Base-by-base conservation (phyloP, 805 yeast genomes). In the Starmerella roubikii region DNA sequence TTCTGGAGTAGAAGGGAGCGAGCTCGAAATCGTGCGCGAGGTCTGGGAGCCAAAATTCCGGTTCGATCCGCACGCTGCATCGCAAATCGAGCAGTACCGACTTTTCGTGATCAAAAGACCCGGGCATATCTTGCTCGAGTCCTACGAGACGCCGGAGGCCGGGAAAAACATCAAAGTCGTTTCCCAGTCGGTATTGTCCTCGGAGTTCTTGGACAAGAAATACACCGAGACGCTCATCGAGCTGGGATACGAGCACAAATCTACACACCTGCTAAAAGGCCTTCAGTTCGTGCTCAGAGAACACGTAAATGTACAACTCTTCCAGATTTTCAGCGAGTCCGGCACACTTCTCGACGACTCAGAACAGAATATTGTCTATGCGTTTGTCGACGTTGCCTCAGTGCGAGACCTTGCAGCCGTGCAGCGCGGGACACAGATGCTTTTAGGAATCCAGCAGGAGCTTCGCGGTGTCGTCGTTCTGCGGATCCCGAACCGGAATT, bases 391-490 rank as follows among this genome's bases (percentile, higher is more conserved):
- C 49, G 77, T 82, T 9, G 73, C 74, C 10, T 72, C 71, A 41
- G 63, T 80, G 16, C 79, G 86, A 3, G 94, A 83, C 57, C 67
- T 85, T 31, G 86, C 81, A 23, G 69, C 70, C 35, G 72, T 80
- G 8, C 73, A 72, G 39, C 68, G 68, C 40, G 82, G 84, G 1
- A 72, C 76, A 3, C 71, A 71, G 41, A 76, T 76, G 39, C 60
- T 86, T 46, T 61, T 74, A 34, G 63, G 59, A 33, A 59, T 84
- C 29, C 82, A 81, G 56, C 72, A 64, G 16, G 82, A 76, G 36
- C 60, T 86, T 43, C 61, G 67, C 40, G 85, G 85, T 12, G 62
- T 84, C 35, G 67, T 86, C 8, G 72, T 73, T 34, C 64, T 86
- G 34, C 72, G 65, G 16, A 71, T 80, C 24, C 93, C 94, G 4